Percentiles rank a stretch among this genome's conserved stretches.
These are phyloP conservation scores for Jamesozyma rosinii DNA, from an alignment of 805 yeast species.

Conservation along the genomic window DNA sequence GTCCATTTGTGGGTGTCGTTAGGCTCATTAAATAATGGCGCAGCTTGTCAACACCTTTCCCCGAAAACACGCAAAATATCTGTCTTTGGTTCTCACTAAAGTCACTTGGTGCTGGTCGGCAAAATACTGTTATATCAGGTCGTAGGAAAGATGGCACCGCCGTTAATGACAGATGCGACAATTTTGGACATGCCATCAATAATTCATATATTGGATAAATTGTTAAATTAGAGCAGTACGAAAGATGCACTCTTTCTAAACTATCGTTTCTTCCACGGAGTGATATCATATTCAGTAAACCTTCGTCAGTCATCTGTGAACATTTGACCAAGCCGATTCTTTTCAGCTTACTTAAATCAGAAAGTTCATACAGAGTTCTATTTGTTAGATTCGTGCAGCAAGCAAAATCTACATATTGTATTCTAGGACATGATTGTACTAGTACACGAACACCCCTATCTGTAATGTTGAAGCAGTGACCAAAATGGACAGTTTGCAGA, in stretches of 20 bases:
- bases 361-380: slow-evolving; percentile 64
- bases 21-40: slow-evolving; percentile 54
- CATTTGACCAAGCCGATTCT: slow-evolving; percentile 94
- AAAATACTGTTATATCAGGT: slow-evolving; percentile 72
- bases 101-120: slow-evolving; percentile 88
- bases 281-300: slow-evolving; percentile 58
- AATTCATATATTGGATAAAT: slow-evolving; percentile 68
- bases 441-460: slow-evolving; percentile 75
- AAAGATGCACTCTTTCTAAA: slow-evolving; percentile 84
- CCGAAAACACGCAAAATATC: slow-evolving; percentile 87
- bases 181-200: slow-evolving; percentile 69
- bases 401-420: slow-evolving; percentile 89
- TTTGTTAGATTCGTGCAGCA: slow-evolving; percentile 88
- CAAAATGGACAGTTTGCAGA: slow-evolving; percentile 82
- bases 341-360: slow-evolving; percentile 68
- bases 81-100: slow-evolving; percentile 79
- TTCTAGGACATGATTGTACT: slow-evolving; percentile 68
- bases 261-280: slow-evolving; percentile 68
- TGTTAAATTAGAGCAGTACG: slow-evolving; percentile 78
- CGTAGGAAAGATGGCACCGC: slow-evolving; percentile 87
- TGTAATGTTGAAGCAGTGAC: slow-evolving; percentile 86
- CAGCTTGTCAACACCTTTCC: slow-evolving; percentile 72
- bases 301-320: slow-evolving; percentile 75
- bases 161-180: slow-evolving; percentile 85
- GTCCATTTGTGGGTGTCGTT: slow-evolving; percentile 29